Percentiles rank a stretch among this genome's conserved stretches.
Evolutionary conservation across 2,329 filamentous ascomycete genomes (phyloP).

Genomic region (Xylogone sp.): DNA sequence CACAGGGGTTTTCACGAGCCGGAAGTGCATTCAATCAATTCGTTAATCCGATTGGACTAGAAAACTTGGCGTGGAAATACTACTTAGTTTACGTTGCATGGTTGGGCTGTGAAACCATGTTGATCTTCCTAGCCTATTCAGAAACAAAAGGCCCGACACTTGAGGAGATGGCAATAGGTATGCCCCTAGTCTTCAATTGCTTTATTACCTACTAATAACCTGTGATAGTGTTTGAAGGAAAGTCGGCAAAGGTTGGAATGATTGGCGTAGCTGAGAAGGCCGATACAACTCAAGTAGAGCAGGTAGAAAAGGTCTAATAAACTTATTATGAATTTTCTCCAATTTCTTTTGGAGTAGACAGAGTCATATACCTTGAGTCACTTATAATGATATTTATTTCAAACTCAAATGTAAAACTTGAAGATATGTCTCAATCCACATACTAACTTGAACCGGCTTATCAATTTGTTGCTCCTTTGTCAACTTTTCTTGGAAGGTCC

Average conservation of each 20-base stretch:
- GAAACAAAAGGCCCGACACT: slow-evolving; percentile 36
- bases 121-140: slow-evolving; percentile 24
- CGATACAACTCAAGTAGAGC: background rate
- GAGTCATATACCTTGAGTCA: too few species aligned
- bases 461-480: too few species aligned
- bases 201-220: background rate
- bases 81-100: slow-evolving; percentile 34
- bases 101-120: slow-evolving; percentile 9
- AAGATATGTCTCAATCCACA: too few species aligned
- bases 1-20: slow-evolving; percentile 2
- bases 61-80: slow-evolving; percentile 33
- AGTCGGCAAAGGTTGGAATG: background rate
- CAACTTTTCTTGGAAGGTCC: too few species aligned
- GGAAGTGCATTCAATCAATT: slow-evolving; percentile 27
- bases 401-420: too few species aligned
- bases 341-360: too few species aligned
- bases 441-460: too few species aligned
- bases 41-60: slow-evolving; percentile 36
- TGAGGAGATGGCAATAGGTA: slow-evolving; percentile 32
- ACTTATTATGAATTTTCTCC: too few species aligned
- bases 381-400: too few species aligned
- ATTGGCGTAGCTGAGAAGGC: background rate
- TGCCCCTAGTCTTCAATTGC: background rate
- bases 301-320: background rate
- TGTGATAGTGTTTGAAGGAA: background rate